A percentile compares a stretch with the other conserved stretches of the same genome.
phyloP scores from a whole-genome alignment of 768 basidiomycete species.

The Lentinus tigrinus region DNA sequence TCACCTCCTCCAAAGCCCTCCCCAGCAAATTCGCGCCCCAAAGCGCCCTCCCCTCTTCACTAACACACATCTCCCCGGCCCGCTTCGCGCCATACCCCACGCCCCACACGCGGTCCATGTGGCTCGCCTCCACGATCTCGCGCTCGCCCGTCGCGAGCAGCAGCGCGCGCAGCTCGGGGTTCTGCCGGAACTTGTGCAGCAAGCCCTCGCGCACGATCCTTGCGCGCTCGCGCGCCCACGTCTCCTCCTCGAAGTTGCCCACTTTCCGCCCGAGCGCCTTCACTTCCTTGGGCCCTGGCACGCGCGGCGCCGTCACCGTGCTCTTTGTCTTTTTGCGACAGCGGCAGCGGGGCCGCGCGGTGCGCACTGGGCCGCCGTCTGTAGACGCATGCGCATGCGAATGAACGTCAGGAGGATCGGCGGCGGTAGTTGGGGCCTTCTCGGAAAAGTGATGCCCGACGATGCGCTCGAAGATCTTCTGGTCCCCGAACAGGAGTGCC shows the following conservation, averaged over 20 bases:
- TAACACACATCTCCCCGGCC: slow-evolving; percentile 34
- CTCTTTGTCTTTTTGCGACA: too few species aligned
- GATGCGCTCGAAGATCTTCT: slow-evolving; percentile 41
- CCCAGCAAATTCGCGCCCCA: slow-evolving; percentile 64
- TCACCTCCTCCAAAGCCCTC: slow-evolving; percentile 42
- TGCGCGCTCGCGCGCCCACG: slow-evolving; percentile 46
- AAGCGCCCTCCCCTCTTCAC: slow-evolving; percentile 21
- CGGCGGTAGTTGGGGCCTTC: too few species aligned
- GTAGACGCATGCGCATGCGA: too few species aligned
- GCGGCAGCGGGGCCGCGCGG: not conserved
- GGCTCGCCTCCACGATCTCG: slow-evolving; percentile 57
- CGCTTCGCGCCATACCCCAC: slow-evolving; percentile 53
- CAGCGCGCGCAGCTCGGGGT: slow-evolving; percentile 38
- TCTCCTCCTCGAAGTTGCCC: slow-evolving; percentile 43
- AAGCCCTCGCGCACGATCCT: slow-evolving; percentile 54
- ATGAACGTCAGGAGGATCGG: too few species aligned
- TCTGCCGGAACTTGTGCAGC: slow-evolving; percentile 53
- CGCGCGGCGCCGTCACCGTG: not conserved
- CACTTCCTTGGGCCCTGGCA: slow-evolving; percentile 38
- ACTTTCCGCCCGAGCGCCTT: slow-evolving; percentile 57
- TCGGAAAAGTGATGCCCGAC: slow-evolving; percentile 20
- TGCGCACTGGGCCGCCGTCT: slow-evolving; percentile 22
- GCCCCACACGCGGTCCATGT: slow-evolving; percentile 62
- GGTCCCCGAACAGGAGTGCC: slow-evolving; percentile 53
- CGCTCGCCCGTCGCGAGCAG: slow-evolving; percentile 49